Evolutionary conservation across 2,329 filamentous ascomycete genomes (phyloP), one percentile per base, ranked within the genome.

Genomic region (Pseudocercospora fijiensis): DNA sequence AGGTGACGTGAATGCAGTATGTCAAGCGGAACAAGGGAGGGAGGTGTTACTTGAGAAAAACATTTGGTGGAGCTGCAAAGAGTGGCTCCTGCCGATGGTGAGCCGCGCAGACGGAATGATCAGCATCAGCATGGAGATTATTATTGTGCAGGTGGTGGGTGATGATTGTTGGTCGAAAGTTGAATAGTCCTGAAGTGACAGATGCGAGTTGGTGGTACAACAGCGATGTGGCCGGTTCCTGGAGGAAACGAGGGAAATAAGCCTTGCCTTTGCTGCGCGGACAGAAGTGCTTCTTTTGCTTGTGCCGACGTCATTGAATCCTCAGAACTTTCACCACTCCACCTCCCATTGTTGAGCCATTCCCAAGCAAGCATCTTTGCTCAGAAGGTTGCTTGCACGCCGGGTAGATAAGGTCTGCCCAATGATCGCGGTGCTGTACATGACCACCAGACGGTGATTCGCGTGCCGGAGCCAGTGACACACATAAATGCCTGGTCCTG

Each of bases 401-500:
- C 49, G 22, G n/a, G 49, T 49, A 51, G 47, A 59, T 60, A 45
- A 59, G 30, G 26, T 26, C 37, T 43, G 37, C 61, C 45, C 26
- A 56, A 45, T 45, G n/a, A 30, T 26, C 30, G 27, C 22, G 24
- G 43, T 55, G 56, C 43, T 18, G 24, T 27, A 26, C n/a, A 26
- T 51, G 49, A 52, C 49, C 22, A n/a, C 3, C 24, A n/a, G 2
- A 59, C 47, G 52, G 33, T 47, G 61, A 56, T 63, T 59, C 61
- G 61, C 37, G 56, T 24, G 61, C 62, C 43, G n/a, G 28, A 41
- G 59, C 62, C 49, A 60, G 59, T 64, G 62, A 64, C 62, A 64
- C 62, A 60, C 62, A 20, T 51, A 30, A 51, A 57, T 60, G 49
- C 24, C 20, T 28, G 51, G 47, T 47, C 47, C 45, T 49, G 52